These are phyloP conservation scores for Colletotrichum musicola DNA, from an alignment of 2,329 filamentous ascomycete genomes.

Conservation along the genomic window DNA sequence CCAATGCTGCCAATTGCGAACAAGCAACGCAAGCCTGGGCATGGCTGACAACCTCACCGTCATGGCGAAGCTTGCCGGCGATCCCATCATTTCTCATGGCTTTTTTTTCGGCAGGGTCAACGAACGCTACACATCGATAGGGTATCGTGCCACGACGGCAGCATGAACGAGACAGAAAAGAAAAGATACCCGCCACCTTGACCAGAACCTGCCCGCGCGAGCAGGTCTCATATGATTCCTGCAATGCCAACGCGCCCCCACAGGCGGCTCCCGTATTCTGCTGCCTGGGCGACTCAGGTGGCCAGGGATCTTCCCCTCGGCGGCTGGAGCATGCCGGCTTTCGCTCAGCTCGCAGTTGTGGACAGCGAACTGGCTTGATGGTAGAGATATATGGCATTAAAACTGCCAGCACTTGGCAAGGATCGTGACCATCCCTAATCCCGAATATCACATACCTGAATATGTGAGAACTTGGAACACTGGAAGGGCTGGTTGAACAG, in stretches of 20 bases:
- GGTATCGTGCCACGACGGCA: not conserved
- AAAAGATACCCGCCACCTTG: not conserved
- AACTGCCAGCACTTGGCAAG: not conserved
- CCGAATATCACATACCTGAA: no score
- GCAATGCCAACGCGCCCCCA: conserved; percentile 3
- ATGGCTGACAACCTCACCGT: not conserved
- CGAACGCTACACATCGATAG: not conserved
- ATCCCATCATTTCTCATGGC: not conserved
- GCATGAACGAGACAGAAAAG: not conserved
- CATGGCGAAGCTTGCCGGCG: conserved; percentile 23
- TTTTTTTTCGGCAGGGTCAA: not conserved
- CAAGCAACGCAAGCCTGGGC: not conserved
- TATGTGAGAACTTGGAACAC: no score
- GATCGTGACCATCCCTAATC: not conserved
- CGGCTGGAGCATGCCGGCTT: no score
- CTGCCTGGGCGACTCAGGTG: conserved; percentile 29
- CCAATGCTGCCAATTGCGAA: not conserved
- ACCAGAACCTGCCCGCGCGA: not conserved
- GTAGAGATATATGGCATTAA: not conserved
- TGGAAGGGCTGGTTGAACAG: no score
- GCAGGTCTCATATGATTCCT: conserved; percentile 34
- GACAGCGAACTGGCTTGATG: no score
- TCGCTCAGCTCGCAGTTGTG: no score
- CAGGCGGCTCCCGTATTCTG: conserved; percentile 4
- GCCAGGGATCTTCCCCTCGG: conserved; percentile 24